Evolutionary conservation across 2,329 filamentous ascomycete species (phyloP).

Genomic region (Penicillium sp.): DNA sequence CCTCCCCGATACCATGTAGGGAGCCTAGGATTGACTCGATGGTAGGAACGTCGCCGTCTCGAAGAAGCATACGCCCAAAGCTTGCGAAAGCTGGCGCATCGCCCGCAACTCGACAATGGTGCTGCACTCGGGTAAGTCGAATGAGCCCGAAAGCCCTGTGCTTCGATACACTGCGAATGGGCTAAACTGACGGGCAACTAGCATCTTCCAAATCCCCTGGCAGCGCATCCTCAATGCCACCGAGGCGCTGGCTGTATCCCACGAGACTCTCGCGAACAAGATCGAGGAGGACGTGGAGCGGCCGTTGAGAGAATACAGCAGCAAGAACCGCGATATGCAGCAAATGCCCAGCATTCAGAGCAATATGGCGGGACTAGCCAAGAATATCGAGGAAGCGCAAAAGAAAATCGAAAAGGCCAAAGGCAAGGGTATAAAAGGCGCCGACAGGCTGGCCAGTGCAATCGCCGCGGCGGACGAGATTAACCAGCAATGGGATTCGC

Average conservation of each 20-base stretch:
- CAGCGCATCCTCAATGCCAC: constrained; percentile 76
- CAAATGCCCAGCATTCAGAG: constrained; percentile 75
- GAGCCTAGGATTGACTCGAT: constrained; percentile 9
- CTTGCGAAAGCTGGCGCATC: constrained; percentile 73
- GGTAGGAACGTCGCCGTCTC: constrained; percentile 81
- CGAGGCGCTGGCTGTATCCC: constrained; percentile 75
- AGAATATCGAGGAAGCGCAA: constrained; percentile 77
- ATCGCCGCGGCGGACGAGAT: constrained; percentile 69
- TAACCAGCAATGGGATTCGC: constrained; percentile 84
- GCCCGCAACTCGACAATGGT: constrained; percentile 67
- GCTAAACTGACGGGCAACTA: constrained; percentile 39
- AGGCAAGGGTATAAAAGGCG: constrained; percentile 68
- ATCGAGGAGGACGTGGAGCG: constrained; percentile 86
- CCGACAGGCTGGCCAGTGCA: constrained; percentile 72
- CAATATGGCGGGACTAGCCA: constrained; percentile 75
- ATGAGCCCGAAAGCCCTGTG: not conserved
- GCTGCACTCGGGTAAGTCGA: constrained; percentile 77
- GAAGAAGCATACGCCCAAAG: constrained; percentile 85
- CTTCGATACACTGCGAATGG: constrained; percentile 3
- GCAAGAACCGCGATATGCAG: constrained; percentile 68
- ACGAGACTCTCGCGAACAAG: constrained; percentile 71
- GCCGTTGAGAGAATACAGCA: constrained; percentile 71
- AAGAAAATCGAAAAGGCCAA: constrained; percentile 79
- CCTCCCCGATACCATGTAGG: constrained; percentile 1
- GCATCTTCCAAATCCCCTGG: constrained; percentile 88